Percentiles rank a stretch among this genome's conserved stretches.
Evolutionary conservation across 805 yeast genomes (phyloP).

Genomic region (Kurtzmaniella cleridarum): DNA sequence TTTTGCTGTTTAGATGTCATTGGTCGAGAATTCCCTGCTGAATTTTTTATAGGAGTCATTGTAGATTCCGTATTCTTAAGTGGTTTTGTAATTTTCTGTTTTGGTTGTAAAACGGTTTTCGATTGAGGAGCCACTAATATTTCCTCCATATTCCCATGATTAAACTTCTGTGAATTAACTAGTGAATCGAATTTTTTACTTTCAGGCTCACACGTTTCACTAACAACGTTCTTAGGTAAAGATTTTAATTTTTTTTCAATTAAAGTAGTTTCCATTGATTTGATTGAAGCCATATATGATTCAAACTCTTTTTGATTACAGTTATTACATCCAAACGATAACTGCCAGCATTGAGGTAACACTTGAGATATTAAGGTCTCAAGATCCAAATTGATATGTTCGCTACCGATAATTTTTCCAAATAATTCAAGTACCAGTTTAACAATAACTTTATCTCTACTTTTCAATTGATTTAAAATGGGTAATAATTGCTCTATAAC

Average conservation of each 20-base stretch:
- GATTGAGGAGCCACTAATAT: constrained; percentile 18
- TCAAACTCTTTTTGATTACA: constrained; percentile 30
- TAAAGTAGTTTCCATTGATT: constrained; percentile 16
- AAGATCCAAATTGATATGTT: constrained; percentile 24
- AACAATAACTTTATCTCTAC: constrained; percentile 65
- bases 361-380: constrained; percentile 24
- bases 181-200: constrained; percentile 20
- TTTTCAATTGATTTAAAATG: constrained; percentile 65
- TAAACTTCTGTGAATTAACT: constrained; percentile 23
- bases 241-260: constrained; percentile 14
- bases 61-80: not conserved
- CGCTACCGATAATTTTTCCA: constrained; percentile 42
- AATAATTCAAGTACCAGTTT: constrained; percentile 43
- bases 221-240: constrained; percentile 9
- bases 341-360: constrained; percentile 25
- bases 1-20: constrained; percentile 3
- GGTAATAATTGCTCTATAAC: constrained; percentile 81
- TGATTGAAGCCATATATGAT: constrained; percentile 17
- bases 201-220: constrained; percentile 1
- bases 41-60: constrained; percentile 4
- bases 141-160: constrained; percentile 17
- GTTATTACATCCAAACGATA: constrained; percentile 35
- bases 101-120: constrained; percentile 18
- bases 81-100: constrained; percentile 3
- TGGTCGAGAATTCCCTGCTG: constrained; percentile 7